These are phyloP conservation scores for Triticum timopheevii DNA, from an alignment of 176 grass and related monocot genomes.

Conservation along the genomic window DNA sequence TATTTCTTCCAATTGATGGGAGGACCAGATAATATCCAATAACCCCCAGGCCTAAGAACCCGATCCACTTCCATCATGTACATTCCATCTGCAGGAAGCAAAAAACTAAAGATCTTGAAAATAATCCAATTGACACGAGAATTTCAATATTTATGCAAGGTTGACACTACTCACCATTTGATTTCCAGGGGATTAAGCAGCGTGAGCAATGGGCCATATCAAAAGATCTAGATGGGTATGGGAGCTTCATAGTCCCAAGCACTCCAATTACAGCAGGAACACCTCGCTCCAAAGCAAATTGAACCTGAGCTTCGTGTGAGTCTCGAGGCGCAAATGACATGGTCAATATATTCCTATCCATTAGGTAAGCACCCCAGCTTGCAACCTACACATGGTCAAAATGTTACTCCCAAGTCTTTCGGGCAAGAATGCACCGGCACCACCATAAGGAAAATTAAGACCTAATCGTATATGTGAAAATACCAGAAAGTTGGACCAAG, in stretches of 20 bases:
- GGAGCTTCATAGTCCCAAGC: constrained; percentile 77
- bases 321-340: constrained; percentile 89
- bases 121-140: background rate
- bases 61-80: constrained; percentile 93
- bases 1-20: constrained; percentile 66
- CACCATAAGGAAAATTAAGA: background rate
- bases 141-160: background rate
- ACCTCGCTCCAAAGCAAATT: constrained; percentile 85
- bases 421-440: constrained; percentile 12
- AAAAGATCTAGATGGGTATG: constrained; percentile 72
- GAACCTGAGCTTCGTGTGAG: constrained; percentile 64
- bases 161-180: constrained; percentile 61
- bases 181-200: constrained; percentile 72
- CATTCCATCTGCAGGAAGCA: constrained; percentile 63
- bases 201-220: constrained; percentile 85
- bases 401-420: constrained; percentile 25
- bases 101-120: constrained; percentile 7
- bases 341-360: constrained; percentile 77
- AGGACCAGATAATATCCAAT: constrained; percentile 85
- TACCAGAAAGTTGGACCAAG: background rate
- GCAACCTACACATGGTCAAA: constrained; percentile 47
- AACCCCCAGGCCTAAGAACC: constrained; percentile 76
- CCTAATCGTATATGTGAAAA: background rate
- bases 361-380: constrained; percentile 77
- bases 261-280: constrained; percentile 82